Base-by-base conservation (phyloP, 306 rosid genomes). In the Vigna angularis region DNA sequence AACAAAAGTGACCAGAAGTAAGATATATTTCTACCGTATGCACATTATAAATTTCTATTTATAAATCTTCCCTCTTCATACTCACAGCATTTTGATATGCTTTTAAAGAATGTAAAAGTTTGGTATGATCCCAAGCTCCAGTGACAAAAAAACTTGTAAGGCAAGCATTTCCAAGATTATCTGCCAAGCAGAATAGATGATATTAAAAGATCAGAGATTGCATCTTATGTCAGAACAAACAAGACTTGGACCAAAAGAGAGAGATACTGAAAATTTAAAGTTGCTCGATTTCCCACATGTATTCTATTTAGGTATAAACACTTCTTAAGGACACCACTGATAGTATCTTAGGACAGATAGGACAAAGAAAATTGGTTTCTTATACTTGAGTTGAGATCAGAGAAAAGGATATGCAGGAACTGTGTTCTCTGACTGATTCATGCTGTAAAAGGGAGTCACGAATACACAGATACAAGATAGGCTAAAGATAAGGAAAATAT, bases 21-120 rank as follows among this genome's bases (percentile, higher is more conserved):
- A 73, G 47, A 52, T 22, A 50, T 18, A 57, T 28, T 80, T 84
- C 73, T 75, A 69, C 49, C 44, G 6, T 28, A 80, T 48, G 72
- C 82, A 84, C 15, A 44, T 14, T 56, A 42, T 78, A 58, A 32
- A 57, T 57, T 80, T 80, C 64, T 72, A 71, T 59, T 16, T 66
- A 45, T 74, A 52, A 70, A 78, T 83, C 80, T 52, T 73, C 80
- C 66, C 83, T 74, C 87, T 83, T 84, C 67, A 56, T 80, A 89
- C 97, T 93, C 88, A 92, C 98, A 66, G 98, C 96, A 83, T 92
- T 95, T 85, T 95, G 98, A 87, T 92, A 95, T 76, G 98, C 98
- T 86, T 88, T 95, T 49, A 87, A 84, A 82, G 98, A 95, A 84
- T 91, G 92, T 85, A 79, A 78, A 85, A 95, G 98, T 78, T 87